These are phyloP conservation scores for Usnea hakonensis DNA, from an alignment of 495 filamentous ascomycete genomes.

Conservation along the genomic window DNA sequence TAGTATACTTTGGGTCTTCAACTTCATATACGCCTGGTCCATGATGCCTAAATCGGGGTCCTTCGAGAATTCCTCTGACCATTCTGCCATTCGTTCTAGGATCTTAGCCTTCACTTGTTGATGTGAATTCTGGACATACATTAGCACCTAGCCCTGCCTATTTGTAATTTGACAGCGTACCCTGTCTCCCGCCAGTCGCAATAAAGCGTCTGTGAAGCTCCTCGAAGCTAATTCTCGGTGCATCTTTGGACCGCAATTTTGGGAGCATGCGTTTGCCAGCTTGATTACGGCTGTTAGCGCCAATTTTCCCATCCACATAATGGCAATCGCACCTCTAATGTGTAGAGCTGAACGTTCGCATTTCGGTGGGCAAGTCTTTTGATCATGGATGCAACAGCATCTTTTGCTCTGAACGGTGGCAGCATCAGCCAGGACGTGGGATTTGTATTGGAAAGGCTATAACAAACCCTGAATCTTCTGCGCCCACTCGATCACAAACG, in stretches of 20 bases:
- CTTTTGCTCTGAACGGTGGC: slow-evolving; percentile 55
- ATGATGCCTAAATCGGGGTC: slow-evolving; percentile 95
- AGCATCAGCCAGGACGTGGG: slow-evolving; percentile 20
- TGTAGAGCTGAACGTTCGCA: slow-evolving; percentile 98
- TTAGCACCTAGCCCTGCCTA: slow-evolving; percentile 9
- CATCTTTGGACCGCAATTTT: slow-evolving; percentile 88
- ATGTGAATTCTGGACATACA: slow-evolving; percentile 67
- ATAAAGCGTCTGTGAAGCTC: slow-evolving; percentile 90
- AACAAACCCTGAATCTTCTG: slow-evolving; percentile 55
- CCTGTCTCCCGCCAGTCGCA: slow-evolving; percentile 83
- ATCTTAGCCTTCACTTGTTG: slow-evolving; percentile 96
- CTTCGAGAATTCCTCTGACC: slow-evolving; percentile 86
- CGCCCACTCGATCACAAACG: slow-evolving; percentile 85
- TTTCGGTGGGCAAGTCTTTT: slow-evolving; percentile 94
- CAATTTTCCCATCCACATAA: not conserved
- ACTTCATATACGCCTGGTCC: slow-evolving; percentile 85
- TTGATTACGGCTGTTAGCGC: slow-evolving; percentile 23
- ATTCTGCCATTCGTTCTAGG: slow-evolving; percentile 90
- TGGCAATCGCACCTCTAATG: slow-evolving; percentile 63
- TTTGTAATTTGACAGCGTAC: slow-evolving; percentile 29
- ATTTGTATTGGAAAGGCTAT: not conserved
- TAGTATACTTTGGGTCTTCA: slow-evolving; percentile 63
- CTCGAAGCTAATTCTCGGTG: slow-evolving; percentile 89
- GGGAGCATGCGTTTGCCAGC: slow-evolving; percentile 86
- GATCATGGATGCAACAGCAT: slow-evolving; percentile 89